Evolutionary conservation across 1,284 basidiomycete genomes (phyloP).

Genomic region (Cryptococcus sp.): DNA sequence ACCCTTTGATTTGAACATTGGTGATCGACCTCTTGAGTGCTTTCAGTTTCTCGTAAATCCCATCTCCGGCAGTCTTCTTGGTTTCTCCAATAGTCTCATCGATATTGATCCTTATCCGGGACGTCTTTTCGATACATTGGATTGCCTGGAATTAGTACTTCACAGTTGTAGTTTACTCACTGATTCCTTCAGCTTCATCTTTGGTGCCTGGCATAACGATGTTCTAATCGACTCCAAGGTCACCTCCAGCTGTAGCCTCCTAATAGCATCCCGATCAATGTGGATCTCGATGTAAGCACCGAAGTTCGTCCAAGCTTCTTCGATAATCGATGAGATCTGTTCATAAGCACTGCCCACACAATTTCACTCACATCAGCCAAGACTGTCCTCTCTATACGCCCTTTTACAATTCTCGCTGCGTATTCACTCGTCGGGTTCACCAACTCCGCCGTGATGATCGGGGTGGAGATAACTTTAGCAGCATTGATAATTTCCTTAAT

Average conservation of each 20-base stretch:
- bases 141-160: conserved; percentile 43
- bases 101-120: conserved; percentile 66
- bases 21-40: conserved; percentile 75
- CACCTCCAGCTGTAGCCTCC: conserved; percentile 89
- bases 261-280: conserved; percentile 82
- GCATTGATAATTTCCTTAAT: conserved; percentile 99
- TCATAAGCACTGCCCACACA: neutral
- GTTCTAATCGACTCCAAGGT: conserved; percentile 90
- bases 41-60: conserved; percentile 72
- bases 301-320: conserved; percentile 91
- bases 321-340: conserved; percentile 83
- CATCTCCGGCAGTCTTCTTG: conserved; percentile 10
- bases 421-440: conserved; percentile 77
- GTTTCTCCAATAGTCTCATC: conserved; percentile 3
- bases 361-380: conserved; percentile 72
- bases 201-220: conserved; percentile 80
- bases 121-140: conserved; percentile 70
- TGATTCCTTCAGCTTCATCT: conserved; percentile 88
- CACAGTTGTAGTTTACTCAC: conserved; percentile 41
- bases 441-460: conserved; percentile 95
- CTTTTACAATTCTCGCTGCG: conserved; percentile 96
- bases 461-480: conserved; percentile 92
- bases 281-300: conserved; percentile 93
- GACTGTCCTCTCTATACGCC: conserved; percentile 89
- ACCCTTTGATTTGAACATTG: conserved; percentile 87